Evolutionary conservation across 306 rosid species (phyloP).

Genomic region (Psophocarpus tetragonolobus): DNA sequence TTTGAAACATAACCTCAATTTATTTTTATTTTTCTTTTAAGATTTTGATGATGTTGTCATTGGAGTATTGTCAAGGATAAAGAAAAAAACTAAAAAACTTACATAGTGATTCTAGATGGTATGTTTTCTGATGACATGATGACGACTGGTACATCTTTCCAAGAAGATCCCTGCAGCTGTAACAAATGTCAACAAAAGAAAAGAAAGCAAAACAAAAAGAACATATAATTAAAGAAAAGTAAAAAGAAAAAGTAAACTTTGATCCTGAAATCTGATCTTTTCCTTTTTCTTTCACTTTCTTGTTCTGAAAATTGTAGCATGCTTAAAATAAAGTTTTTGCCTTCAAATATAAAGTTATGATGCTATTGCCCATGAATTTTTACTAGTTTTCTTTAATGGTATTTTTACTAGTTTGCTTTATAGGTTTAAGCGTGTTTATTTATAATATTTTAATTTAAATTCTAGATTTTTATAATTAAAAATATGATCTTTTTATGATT

Average conservation of each 20-base stretch:
- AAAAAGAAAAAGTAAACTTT: slow-evolving; percentile 27
- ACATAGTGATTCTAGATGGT: slow-evolving; percentile 93
- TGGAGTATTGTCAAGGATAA: background rate
- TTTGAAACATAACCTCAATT: background rate
- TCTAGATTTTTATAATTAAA: background rate
- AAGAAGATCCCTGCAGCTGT: slow-evolving; percentile 77
- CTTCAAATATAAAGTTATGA: background rate
- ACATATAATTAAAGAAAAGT: background rate
- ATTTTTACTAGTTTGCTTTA: background rate
- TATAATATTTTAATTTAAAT: background rate
- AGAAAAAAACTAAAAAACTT: background rate
- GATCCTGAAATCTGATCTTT: slow-evolving; percentile 28
- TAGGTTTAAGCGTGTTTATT: background rate
- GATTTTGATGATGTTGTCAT: background rate
- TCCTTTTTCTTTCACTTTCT: slow-evolving; percentile 11
- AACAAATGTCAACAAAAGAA: slow-evolving; percentile 35
- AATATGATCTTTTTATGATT: background rate
- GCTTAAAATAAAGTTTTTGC: background rate
- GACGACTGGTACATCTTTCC: slow-evolving; percentile 93
- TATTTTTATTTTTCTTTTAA: background rate
- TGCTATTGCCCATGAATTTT: background rate
- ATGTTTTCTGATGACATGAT: slow-evolving; percentile 96
- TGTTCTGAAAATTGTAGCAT: slow-evolving; percentile 14
- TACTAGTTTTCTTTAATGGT: no score
- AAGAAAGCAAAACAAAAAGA: background rate